Percentiles rank a stretch among this genome's conserved stretches.
Conservation (phyloP, 1,284 basidiomycete species). For the Cerrena zonata region DNA sequence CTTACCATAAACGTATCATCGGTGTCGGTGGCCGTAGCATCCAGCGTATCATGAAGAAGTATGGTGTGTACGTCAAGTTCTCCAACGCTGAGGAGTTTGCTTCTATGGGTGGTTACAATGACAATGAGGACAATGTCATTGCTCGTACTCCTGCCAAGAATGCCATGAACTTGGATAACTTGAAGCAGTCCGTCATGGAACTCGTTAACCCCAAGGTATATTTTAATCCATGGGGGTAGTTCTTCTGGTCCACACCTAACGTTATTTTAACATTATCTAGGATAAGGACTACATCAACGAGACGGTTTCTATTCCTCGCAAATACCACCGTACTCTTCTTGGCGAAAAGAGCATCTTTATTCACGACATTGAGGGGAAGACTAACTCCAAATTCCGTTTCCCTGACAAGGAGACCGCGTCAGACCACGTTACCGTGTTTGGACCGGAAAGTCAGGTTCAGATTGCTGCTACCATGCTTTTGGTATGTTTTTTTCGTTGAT, state of each 20-base stretch:
- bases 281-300: conserved; percentile 97
- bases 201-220: conserved; percentile 89
- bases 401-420: conserved; percentile 93
- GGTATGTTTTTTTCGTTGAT: conserved; percentile 39
- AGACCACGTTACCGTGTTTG: conserved; percentile 88
- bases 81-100: conserved; percentile 98
- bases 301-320: conserved; percentile 85
- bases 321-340: conserved; percentile 90
- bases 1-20: conserved; percentile 98
- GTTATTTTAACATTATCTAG: too few species aligned
- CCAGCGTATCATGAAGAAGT: conserved; percentile 99
- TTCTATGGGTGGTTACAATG: conserved; percentile 87
- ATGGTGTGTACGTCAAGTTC: conserved; percentile 98
- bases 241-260: too few species aligned
- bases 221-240: too few species aligned
- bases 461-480: conserved; percentile 94
- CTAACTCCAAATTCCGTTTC: conserved; percentile 90
- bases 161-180: conserved; percentile 88
- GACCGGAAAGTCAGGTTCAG: conserved; percentile 93
- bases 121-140: conserved; percentile 98
- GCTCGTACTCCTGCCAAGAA: conserved; percentile 98
- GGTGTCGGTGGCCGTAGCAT: conserved; percentile 98
- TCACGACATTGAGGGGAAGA: conserved; percentile 94
- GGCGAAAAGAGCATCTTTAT: conserved; percentile 97
- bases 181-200: conserved; percentile 97